These are phyloP conservation scores for Wilhelminamyces savonicus DNA, from an alignment of 805 yeast species.

Conservation along the genomic window DNA sequence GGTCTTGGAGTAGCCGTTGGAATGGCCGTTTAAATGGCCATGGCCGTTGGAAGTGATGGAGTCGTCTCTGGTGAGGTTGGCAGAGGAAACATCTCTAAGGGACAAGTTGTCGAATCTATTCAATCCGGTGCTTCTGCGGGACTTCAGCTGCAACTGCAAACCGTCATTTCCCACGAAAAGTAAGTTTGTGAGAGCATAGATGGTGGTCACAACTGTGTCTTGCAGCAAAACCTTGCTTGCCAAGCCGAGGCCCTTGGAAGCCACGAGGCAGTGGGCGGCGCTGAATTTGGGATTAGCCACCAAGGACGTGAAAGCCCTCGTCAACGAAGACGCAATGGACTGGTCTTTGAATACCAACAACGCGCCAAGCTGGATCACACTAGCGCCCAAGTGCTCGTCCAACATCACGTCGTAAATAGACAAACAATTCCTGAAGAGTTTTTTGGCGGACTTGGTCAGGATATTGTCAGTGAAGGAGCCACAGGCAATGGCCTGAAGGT, in stretches of 20 bases:
- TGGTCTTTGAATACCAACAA: constrained; percentile 41
- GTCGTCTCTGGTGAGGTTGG: too few species aligned
- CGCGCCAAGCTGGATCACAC: constrained; percentile 52
- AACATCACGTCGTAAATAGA: constrained; percentile 47
- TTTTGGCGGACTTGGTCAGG: constrained; percentile 36
- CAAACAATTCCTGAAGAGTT: constrained; percentile 45
- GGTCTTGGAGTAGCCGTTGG: background rate
- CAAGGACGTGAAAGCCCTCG: constrained; percentile 44
- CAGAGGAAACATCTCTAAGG: constrained; percentile 3
- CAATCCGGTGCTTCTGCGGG: constrained; percentile 24
- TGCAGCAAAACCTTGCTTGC: constrained; percentile 68
- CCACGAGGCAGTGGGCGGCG: constrained; percentile 39
- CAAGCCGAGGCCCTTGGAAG: constrained; percentile 55
- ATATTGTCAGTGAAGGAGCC: constrained; percentile 44
- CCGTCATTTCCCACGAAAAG: constrained; percentile 49
- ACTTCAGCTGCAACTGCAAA: constrained; percentile 19
- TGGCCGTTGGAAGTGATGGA: background rate
- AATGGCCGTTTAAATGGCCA: background rate
- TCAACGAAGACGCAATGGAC: constrained; percentile 29
- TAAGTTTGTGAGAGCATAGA: constrained; percentile 76
- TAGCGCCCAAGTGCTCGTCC: constrained; percentile 45
- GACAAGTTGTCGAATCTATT: constrained; percentile 13
- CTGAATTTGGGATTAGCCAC: constrained; percentile 50
- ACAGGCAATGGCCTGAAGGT: constrained; percentile 56
- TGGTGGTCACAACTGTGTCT: constrained; percentile 75